A percentile compares a stretch with the other conserved stretches of the same genome.
Conservation (phyloP, 768 basidiomycete genomes). For the Suillus ampliporus region DNA sequence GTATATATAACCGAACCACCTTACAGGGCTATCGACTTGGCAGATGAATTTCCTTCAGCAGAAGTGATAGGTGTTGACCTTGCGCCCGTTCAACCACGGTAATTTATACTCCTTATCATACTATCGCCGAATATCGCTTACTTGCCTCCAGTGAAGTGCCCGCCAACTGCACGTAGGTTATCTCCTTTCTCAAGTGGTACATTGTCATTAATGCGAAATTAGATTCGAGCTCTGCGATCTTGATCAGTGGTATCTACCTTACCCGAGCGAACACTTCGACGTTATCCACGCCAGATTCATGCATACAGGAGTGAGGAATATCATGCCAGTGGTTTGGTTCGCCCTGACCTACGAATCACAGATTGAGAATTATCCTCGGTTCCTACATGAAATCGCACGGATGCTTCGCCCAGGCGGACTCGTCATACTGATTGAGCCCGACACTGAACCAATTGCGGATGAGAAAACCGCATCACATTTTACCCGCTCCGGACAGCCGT, state of each 20-base stretch:
- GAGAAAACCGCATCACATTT: conserved; percentile 46
- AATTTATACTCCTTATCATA: conserved; percentile 20
- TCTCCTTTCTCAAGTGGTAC: conserved; percentile 4
- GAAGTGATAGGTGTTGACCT: conserved; percentile 75
- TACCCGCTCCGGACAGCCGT: conserved; percentile 36
- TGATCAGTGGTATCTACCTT: conserved; percentile 63
- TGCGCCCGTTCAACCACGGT: conserved; percentile 77
- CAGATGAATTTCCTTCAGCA: conserved; percentile 70
- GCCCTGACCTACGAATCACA: conserved; percentile 32
- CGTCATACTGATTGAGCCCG: conserved; percentile 68
- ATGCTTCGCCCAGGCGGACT: conserved; percentile 75
- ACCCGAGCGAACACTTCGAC: conserved; percentile 67
- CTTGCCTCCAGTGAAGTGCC: conserved; percentile 57
- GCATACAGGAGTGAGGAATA: conserved; percentile 62
- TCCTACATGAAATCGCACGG: conserved; percentile 65
- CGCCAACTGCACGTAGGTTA: conserved; percentile 73
- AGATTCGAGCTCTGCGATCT: conserved; percentile 79
- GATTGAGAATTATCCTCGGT: conserved; percentile 66
- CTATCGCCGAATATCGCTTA: conserved; percentile 19
- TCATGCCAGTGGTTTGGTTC: conserved; percentile 15
- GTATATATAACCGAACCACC: conserved; percentile 11
- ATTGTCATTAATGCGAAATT: conserved; percentile 11
- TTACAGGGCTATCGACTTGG: conserved; percentile 72
- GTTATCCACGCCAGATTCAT: conserved; percentile 73
- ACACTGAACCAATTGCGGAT: conserved; percentile 56